A percentile compares a stretch with the other conserved stretches of the same genome.
Conservation (phyloP, 2,329 filamentous ascomycete genomes). For the Nemania sp. region DNA sequence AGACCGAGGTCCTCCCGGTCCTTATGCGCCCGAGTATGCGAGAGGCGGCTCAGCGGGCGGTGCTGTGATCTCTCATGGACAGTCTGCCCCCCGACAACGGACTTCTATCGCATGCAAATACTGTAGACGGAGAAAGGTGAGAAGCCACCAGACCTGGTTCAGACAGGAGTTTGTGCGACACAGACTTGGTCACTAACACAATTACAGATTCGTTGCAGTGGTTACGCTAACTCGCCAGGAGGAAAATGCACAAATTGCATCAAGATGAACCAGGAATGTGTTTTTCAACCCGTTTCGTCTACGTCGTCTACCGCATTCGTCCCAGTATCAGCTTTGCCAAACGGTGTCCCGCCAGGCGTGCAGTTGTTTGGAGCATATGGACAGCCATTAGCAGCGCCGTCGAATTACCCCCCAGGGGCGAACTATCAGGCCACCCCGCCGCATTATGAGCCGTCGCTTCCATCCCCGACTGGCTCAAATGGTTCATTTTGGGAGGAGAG, state of each 20-base stretch:
- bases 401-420: slow-evolving; percentile 32
- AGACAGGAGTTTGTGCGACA: background rate
- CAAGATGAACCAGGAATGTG: slow-evolving; percentile 65
- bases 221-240: slow-evolving; percentile 61
- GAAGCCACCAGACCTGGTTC: slow-evolving; percentile 16
- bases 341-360: slow-evolving; percentile 61
- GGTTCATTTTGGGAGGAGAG: slow-evolving; percentile 46
- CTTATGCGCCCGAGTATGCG: slow-evolving; percentile 39
- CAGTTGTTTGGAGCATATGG: slow-evolving; percentile 62
- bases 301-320: slow-evolving; percentile 62
- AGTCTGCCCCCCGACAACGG: slow-evolving; percentile 60
- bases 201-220: slow-evolving; percentile 62
- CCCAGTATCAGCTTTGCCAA: slow-evolving; percentile 61
- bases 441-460: slow-evolving; percentile 41
- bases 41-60: slow-evolving; percentile 42
- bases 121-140: slow-evolving; percentile 64
- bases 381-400: slow-evolving; percentile 52
- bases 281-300: slow-evolving; percentile 63
- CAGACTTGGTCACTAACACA: slow-evolving; percentile 32
- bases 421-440: slow-evolving; percentile 25
- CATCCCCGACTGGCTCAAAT: slow-evolving; percentile 44
- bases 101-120: slow-evolving; percentile 66
- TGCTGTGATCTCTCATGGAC: slow-evolving; percentile 47
- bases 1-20: slow-evolving; percentile 38
- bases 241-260: slow-evolving; percentile 66